A percentile compares a stretch with the other conserved stretches of the same genome.
Evolutionary conservation across 495 filamentous ascomycete species (phyloP).

Genomic region (Penicillium cataractarum): DNA sequence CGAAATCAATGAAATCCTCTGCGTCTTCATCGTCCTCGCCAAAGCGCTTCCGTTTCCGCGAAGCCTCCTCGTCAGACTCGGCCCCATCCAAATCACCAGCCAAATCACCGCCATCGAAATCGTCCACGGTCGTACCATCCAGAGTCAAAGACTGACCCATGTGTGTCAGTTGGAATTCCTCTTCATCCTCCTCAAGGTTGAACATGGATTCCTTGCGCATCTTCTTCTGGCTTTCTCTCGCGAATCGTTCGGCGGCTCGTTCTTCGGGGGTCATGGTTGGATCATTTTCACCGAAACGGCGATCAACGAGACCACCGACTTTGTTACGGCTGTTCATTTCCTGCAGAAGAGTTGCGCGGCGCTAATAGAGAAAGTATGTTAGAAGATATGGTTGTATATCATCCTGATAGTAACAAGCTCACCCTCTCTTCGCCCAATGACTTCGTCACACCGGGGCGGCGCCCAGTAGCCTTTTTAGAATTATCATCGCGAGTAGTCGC

Average conservation of each 20-base stretch:
- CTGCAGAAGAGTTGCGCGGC: slow-evolving; percentile 75
- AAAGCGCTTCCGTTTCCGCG: slow-evolving; percentile 66
- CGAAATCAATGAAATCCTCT: slow-evolving; percentile 46
- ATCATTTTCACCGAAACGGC: slow-evolving; percentile 95
- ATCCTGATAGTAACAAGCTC: slow-evolving; percentile 27
- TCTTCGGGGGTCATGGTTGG: slow-evolving; percentile 93
- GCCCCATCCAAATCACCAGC: slow-evolving; percentile 59
- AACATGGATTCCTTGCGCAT: slow-evolving; percentile 78
- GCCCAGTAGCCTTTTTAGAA: slow-evolving; percentile 48
- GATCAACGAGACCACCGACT: slow-evolving; percentile 87
- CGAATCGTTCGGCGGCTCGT: slow-evolving; percentile 86
- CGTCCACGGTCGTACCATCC: slow-evolving; percentile 60
- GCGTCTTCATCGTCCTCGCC: slow-evolving; percentile 36
- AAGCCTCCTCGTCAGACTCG: slow-evolving; percentile 63
- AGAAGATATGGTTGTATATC: not conserved
- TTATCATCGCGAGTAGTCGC: slow-evolving; percentile 60
- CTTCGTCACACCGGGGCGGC: slow-evolving; percentile 79
- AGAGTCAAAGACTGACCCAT: slow-evolving; percentile 72
- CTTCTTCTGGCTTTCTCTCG: slow-evolving; percentile 74
- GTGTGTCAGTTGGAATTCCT: slow-evolving; percentile 76
- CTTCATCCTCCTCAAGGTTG: slow-evolving; percentile 85
- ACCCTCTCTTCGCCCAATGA: slow-evolving; percentile 86
- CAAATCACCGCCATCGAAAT: slow-evolving; percentile 79
- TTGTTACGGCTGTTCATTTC: slow-evolving; percentile 89
- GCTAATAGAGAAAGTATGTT: slow-evolving; percentile 45